Percentiles rank a stretch among this genome's conserved stretches.
Evolutionary conservation across 2,329 filamentous ascomycete species (phyloP).

Genomic region (Monilinia laxa): DNA sequence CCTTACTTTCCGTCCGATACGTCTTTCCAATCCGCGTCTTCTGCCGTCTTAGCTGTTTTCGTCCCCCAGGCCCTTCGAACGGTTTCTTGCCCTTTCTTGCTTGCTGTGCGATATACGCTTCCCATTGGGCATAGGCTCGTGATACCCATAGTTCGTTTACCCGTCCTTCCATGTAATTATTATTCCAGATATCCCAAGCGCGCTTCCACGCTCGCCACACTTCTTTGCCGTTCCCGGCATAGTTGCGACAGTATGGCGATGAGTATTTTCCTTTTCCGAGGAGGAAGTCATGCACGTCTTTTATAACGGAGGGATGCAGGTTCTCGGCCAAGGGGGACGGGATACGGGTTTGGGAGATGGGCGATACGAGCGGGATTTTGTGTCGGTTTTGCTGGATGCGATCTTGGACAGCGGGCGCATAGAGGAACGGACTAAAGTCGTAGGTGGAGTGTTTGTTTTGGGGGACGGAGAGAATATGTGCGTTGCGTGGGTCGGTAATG

Average conservation of each 20-base stretch:
- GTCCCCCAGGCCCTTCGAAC: neutral
- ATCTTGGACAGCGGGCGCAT: constrained; percentile 24
- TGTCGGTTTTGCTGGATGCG: neutral
- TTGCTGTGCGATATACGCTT: constrained; percentile 16
- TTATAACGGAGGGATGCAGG: constrained; percentile 28
- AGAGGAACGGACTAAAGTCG: constrained; percentile 30
- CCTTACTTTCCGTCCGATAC: constrained; percentile 5
- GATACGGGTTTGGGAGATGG: constrained; percentile 29
- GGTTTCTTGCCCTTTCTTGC: constrained; percentile 20
- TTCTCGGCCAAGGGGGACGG: constrained; percentile 31
- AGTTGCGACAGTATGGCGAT: neutral
- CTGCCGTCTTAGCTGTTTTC: neutral
- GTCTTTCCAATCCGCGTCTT: constrained; percentile 11
- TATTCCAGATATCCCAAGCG: constrained; percentile 40
- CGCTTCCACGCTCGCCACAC: constrained; percentile 38
- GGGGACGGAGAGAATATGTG: neutral
- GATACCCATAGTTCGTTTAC: constrained; percentile 31
- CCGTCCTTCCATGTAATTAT: constrained; percentile 36
- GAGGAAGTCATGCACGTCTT: constrained; percentile 21
- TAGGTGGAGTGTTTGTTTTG: constrained; percentile 20
- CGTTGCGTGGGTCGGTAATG: constrained; percentile 1
- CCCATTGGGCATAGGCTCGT: constrained; percentile 24
- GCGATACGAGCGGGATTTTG: constrained; percentile 26
- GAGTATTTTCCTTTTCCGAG: constrained; percentile 3
- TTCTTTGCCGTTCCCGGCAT: constrained; percentile 27